Evolutionary conservation across 805 yeast species (phyloP), one percentile per base, ranked within the genome.

Genomic region (Kluyveromyces starmeri): DNA sequence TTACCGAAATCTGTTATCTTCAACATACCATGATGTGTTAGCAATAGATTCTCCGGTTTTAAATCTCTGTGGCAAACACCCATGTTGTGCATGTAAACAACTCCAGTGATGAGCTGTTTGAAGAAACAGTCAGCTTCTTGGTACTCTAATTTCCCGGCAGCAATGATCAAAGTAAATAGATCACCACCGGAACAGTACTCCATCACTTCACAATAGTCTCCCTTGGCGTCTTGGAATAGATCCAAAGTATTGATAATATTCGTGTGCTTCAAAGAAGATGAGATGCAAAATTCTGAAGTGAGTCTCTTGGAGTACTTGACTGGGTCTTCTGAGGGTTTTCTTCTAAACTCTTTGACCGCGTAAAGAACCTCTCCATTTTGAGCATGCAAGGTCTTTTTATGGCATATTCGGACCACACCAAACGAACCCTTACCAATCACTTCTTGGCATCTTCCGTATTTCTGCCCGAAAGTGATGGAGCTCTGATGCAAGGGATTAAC

Each of bases 391-490:
- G 61, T 44, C 48, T 72, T 75, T 55, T 80, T 80, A 64, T 88
- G 96, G 5, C 94, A 72, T 4, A 92, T 74, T 41, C 96, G 68
- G 14, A 89, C 97, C 29, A 85, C 84, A 13, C 98, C 98, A 64
- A 83, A 89, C 0, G 96, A 78, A 14, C 97, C 97, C 34, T 83
- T 72, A 17, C 98, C 98, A 43, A 92, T 73, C 31, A 88, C 83
- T 55, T 89, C 97, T 59, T 85, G 95, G 56, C 97, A 89, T 34
- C 82, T 71, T 27, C 98, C 98, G 56, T 89, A 89, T 54, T 88
- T 83, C 47, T 86, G 88, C 7, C 76, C 80, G 55, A 89, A 81
- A 7, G 88, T 74, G 31, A 75, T 51, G 22, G 63, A 50, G 48
- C 67, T 73, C 37, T 53, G 53, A 36, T 42, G 45, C 7, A 36